Base-by-base conservation (phyloP, 2,329 filamentous ascomycete species). In the Alternaria sp. region DNA sequence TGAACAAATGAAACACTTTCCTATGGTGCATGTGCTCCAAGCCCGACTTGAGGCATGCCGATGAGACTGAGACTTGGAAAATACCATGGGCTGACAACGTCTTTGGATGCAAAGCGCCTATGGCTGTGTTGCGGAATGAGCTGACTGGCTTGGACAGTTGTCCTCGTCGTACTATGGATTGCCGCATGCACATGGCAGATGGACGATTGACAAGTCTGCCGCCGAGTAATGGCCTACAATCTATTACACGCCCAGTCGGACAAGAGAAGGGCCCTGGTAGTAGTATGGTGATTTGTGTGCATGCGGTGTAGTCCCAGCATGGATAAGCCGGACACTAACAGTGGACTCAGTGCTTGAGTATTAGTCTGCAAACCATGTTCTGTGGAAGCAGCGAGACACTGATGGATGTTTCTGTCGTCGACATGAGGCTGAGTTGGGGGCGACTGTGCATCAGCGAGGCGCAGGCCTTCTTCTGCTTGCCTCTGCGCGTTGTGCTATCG, bases 371-470 rank as follows among this genome's bases (percentile, higher is more conserved):
- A 41, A 51, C 33, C 33, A 26, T 29, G 17, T 40, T 24, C 3
- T 40, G 45, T 55, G 48, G 60, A 56, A 60, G 44, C 46, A 54
- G 52, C 54, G 50, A 57, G 62, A 59, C 40, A 41, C 41, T 51
- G 42, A 51, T 58, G 31, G 56, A 59, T 59, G 54, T 55, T 53
- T 52, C 59, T 46, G 57, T 53, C 33, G 39, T 51, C 34, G 29
- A 14, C 49, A 56, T 61, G 67, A 66, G 71, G 70, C 70, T 67
- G 70, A 72, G 70, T 60, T 55, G 58, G 54, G 37, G 39, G 42
- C 42, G 51, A 58, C 54, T 59, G 51, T 57, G 58, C 52, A 58
- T 51, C 56, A 54, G 44, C 58, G 40, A 58, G 61, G 63, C 61
- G 58, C 48, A 52, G 53, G 51, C 51, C 31, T 37, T 36, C 54